phyloP scores from a whole-genome alignment of 108 stramenopile species.

The Heterococcus sp. region DNA sequence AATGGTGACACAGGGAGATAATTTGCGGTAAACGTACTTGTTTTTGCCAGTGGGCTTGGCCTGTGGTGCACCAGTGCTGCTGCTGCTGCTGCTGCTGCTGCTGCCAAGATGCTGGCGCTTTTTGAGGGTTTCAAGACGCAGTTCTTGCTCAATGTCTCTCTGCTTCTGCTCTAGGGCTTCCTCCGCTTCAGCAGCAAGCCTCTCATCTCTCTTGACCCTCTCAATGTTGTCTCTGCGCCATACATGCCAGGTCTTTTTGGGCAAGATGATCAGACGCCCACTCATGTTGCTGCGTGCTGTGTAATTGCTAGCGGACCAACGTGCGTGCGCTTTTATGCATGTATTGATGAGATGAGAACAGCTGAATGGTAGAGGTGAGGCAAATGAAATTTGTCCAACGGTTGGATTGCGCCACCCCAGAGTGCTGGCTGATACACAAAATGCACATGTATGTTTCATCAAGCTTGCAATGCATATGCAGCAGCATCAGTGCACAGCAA shows the following conservation, averaged over 20 bases:
- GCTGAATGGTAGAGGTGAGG: too few species aligned
- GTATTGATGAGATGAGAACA: too few species aligned
- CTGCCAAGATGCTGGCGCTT: too few species aligned
- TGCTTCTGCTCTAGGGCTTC: conserved; percentile 13
- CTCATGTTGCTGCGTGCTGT: conserved; percentile 74
- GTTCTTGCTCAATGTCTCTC: conserved; percentile 2
- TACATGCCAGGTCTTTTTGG: conserved; percentile 82
- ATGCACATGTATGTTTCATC: too few species aligned
- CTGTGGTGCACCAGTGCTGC: neutral
- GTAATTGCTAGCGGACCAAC: too few species aligned
- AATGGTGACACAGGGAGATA: neutral
- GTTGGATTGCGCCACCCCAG: too few species aligned
- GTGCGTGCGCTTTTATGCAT: too few species aligned
- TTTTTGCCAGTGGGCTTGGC: neutral
- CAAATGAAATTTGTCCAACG: too few species aligned
- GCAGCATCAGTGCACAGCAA: too few species aligned
- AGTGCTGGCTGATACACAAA: too few species aligned
- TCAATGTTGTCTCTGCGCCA: conserved; percentile 84
- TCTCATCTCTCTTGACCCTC: conserved; percentile 75
- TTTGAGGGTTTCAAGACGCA: conserved; percentile 6
- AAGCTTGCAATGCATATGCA: too few species aligned
- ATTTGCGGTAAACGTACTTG: neutral
- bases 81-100: neutral
- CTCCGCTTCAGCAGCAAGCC: conserved; percentile 53
- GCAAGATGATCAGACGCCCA: conserved; percentile 77